Base-by-base conservation (phyloP, 768 basidiomycete genomes). In the Russula emetica region DNA sequence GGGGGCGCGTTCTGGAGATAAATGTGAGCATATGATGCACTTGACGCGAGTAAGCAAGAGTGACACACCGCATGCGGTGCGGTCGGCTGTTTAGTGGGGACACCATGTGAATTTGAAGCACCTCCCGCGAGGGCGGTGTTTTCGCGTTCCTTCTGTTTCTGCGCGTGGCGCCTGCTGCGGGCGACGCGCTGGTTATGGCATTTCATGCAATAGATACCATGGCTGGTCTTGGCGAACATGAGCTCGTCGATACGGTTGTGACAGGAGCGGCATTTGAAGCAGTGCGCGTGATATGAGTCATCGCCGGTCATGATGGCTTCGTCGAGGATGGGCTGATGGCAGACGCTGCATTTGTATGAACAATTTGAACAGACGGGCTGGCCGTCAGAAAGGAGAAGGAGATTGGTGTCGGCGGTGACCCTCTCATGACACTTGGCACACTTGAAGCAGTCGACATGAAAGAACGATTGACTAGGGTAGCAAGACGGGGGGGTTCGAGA, bases 281-380 rank as follows among this genome's bases (percentile, higher is more conserved):
- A 99, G 67, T 94, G 90, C 6, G 97, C 95, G 73, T 98, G 97
- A 70, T 98, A 99, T 0, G 94, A 93, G 73, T 98, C 97, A 75
- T 99, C 94, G 64, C 94, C 97, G 8, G 97, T 96, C 92, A 99
- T 98, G 74, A 98, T 98, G 11, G 97, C 97, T 72, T 99, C 97
- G 77, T 99, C 95, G 61, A 95, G 87, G 68, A 99, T 99, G 51
- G 94, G 92, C 61, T 85, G 85, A 52, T 87, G 86, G 78, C 97
- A 99, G 62, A 98, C 88, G 72, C 89, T 96, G 81, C 97, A 99
- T 70, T 87, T 87, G 78, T 96, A 96, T 5, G 93, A 93, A 78
- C 94, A 96, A 70, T 90, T 86, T 49, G 90, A 86, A 72, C 92
- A 95, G 55, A 99, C 94, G 44, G 97, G 97, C n/a, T 90, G 92